phyloP scores from a whole-genome alignment of 2,329 filamentous ascomycete species.

The Cryphonectria parasitica region DNA sequence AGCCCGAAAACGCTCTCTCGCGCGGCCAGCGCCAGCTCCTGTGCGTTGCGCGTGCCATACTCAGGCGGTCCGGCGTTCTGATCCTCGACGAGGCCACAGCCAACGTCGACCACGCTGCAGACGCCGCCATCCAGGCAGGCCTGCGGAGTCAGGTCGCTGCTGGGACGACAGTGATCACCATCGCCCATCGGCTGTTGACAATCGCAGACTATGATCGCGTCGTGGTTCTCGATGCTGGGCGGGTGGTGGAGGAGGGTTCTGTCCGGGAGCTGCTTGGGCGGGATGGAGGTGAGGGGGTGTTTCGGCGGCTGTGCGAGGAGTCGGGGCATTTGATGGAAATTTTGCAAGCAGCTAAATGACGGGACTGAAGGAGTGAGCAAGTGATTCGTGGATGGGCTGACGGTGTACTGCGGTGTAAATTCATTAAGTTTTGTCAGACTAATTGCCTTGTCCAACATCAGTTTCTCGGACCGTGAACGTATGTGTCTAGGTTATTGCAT shows the following conservation, averaged over 20 bases:
- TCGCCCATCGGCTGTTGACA: slow-evolving; percentile 13
- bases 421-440: no score
- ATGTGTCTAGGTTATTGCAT: no score
- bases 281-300: slow-evolving; percentile 5
- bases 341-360: not conserved
- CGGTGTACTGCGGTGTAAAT: no score
- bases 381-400: no score
- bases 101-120: slow-evolving; percentile 20
- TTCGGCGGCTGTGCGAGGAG: slow-evolving; percentile 15
- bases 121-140: not conserved
- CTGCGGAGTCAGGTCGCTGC: not conserved
- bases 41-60: not conserved
- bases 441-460: no score
- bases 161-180: slow-evolving; percentile 10
- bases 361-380: not conserved
- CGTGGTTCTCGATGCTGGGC: slow-evolving; percentile 9
- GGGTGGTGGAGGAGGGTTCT: slow-evolving; percentile 22
- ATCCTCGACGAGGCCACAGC: slow-evolving; percentile 23
- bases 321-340: not conserved
- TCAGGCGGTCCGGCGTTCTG: not conserved
- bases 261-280: slow-evolving; percentile 15
- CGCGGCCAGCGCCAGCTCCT: not conserved
- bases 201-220: slow-evolving; percentile 13
- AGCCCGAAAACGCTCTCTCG: slow-evolving; percentile 1
- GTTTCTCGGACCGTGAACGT: no score